Evolutionary conservation across 2,329 filamentous ascomycete species (phyloP).

Genomic region (Cordyceps farinosa): DNA sequence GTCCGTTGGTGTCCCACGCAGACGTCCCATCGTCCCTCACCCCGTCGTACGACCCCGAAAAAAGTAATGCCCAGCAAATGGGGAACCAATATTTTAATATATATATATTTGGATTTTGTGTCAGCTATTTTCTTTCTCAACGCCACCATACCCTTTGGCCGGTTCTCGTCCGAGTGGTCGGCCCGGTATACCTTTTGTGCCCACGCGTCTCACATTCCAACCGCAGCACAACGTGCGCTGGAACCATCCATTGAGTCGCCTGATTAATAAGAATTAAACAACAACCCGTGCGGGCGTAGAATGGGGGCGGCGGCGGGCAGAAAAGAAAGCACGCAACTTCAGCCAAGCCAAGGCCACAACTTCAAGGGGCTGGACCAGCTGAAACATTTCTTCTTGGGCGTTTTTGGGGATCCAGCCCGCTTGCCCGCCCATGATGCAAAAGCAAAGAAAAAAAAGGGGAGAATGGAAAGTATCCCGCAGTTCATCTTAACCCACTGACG

Average conservation of each 20-base stretch:
- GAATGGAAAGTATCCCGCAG: neutral
- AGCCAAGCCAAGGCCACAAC: neutral
- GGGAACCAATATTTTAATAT: no score
- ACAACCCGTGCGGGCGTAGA: no score
- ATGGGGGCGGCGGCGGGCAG: neutral
- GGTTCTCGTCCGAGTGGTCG: neutral
- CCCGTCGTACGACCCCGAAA: neutral
- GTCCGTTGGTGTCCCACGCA: neutral
- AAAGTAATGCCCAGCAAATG: no score
- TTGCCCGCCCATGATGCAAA: neutral
- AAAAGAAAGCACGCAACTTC: neutral
- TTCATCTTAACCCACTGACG: neutral
- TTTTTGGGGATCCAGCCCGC: neutral
- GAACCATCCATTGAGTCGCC: no score
- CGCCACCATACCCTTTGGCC: neutral
- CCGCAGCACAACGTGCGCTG: neutral
- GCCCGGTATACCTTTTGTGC: neutral
- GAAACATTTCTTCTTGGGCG: constrained; percentile 10
- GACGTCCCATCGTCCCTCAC: neutral
- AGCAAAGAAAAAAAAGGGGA: neutral
- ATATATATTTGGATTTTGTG: no score
- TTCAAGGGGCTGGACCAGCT: neutral
- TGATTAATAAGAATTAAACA: no score
- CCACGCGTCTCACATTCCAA: neutral
- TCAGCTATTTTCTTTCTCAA: no score